Conservation (phyloP, 1,139 yeast genomes). For the Arxiozyma telluris region DNA sequence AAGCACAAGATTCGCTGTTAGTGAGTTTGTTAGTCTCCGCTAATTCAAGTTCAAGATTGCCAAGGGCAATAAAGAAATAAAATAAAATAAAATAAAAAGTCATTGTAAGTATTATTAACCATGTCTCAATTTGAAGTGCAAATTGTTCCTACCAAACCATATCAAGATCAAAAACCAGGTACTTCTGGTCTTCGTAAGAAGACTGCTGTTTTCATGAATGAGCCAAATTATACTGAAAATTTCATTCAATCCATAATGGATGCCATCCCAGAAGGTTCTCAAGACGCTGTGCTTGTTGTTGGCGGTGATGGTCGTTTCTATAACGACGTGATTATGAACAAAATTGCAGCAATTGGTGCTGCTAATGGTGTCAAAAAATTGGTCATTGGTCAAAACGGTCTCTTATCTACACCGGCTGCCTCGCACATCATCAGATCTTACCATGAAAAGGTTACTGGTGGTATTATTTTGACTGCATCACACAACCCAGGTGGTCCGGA, state of each 20-base stretch:
- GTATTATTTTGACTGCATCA: slow-evolving; percentile 91
- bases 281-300: slow-evolving; percentile 69
- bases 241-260: slow-evolving; percentile 80
- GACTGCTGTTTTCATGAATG: slow-evolving; percentile 68
- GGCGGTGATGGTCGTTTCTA: slow-evolving; percentile 98
- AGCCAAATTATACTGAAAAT: slow-evolving; percentile 81
- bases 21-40: not conserved
- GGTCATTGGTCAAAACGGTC: slow-evolving; percentile 81
- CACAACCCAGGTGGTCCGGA: slow-evolving; percentile 98
- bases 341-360: slow-evolving; percentile 74
- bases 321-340: slow-evolving; percentile 71
- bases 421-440: slow-evolving; percentile 78
- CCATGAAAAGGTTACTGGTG: slow-evolving; percentile 67
- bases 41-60: not conserved
- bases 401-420: slow-evolving; percentile 93
- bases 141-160: slow-evolving; percentile 50
- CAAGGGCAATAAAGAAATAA: not conserved
- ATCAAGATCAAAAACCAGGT: slow-evolving; percentile 91
- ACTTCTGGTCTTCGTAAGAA: slow-evolving; percentile 95
- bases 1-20: not conserved
- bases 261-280: slow-evolving; percentile 83
- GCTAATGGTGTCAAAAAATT: slow-evolving; percentile 86
- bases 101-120: not conserved
- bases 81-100: not conserved
- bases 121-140: slow-evolving; percentile 10